phyloP scores from a whole-genome alignment of 2,329 filamentous ascomycete species.

The Apiospora rasikravindrae region DNA sequence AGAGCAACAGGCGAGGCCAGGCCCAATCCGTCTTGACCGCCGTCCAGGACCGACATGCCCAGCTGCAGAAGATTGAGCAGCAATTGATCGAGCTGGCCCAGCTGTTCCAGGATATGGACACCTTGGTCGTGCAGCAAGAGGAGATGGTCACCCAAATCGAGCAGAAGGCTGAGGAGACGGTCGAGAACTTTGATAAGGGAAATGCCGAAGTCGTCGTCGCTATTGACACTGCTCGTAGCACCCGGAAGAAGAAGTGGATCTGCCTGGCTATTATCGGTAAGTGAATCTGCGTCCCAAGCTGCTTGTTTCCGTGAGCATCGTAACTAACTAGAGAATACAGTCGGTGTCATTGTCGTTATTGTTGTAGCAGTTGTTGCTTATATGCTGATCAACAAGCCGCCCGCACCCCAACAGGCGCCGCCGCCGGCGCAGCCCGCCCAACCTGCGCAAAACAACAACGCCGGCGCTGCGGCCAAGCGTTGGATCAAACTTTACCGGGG shows the following conservation, averaged over 20 bases:
- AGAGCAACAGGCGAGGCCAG: constrained; percentile 80
- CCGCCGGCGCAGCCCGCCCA: not conserved
- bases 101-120: constrained; percentile 89
- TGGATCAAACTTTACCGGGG: constrained; percentile 23
- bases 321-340: constrained; percentile 41
- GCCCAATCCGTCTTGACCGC: constrained; percentile 79
- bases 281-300: constrained; percentile 32
- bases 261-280: constrained; percentile 77
- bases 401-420: not conserved
- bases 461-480: constrained; percentile 20
- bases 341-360: constrained; percentile 58
- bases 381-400: constrained; percentile 27
- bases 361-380: constrained; percentile 51
- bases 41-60: constrained; percentile 82
- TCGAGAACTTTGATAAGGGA: constrained; percentile 82
- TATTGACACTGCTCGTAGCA: constrained; percentile 78
- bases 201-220: constrained; percentile 85
- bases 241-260: constrained; percentile 95
- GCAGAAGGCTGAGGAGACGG: constrained; percentile 83
- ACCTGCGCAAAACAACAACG: constrained; percentile 17
- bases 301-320: constrained; percentile 7
- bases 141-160: constrained; percentile 81
- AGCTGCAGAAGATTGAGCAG: constrained; percentile 89
- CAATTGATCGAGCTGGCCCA: constrained; percentile 87
- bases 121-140: constrained; percentile 85